Evolutionary conservation across 345 rosid species (phyloP), one percentile per base, ranked within the genome.

Genomic region (Eucalyptus paniculata): DNA sequence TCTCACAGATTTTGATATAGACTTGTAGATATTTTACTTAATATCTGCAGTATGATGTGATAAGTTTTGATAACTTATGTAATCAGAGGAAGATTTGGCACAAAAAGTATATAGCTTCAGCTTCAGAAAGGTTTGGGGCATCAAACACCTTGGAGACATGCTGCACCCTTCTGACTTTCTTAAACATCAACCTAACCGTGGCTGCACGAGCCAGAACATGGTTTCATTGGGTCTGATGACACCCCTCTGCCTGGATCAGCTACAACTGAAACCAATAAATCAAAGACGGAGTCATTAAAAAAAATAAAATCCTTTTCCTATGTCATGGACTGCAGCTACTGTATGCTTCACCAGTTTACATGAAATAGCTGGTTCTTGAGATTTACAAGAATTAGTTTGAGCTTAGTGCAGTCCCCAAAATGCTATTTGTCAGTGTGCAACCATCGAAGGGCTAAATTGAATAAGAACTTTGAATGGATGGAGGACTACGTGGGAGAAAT

Each of bases 101-200:
- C 69, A 13, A 62, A 62, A 86, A 45, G 99, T 96, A 97, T 97
- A 97, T 11, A 24, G 65, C 65, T 58, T 58, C 14, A 58, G 65
- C 65, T 24, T 10, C 30, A 1, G 14, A 1, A 0, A 58, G 65
- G n/a, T 58, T 58, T 11, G 62, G n/a, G 65, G n/a, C 65, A 11
- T 58, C 30, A 24, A 58, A 58, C 65, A 58, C 65, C 65, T 10
- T 24, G 65, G 0, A 58, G 30, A 58, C 30, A 26, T 2, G 13
- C 14, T 58, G 65, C 7, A 0, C 2, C 28, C 65, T 1, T 24
- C 28, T 56, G 62, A 11, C 30, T 56, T 24, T 56, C 62, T 30
- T 10, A 56, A 56, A 24, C 62, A 56, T 56, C 62, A 10, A 24
- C 14, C 62, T 56, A 56, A 9, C 1, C 1, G n/a, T 24, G 65